Conservation (phyloP, 164 flowering plant genomes). For the Dillenia turbinata region DNA sequence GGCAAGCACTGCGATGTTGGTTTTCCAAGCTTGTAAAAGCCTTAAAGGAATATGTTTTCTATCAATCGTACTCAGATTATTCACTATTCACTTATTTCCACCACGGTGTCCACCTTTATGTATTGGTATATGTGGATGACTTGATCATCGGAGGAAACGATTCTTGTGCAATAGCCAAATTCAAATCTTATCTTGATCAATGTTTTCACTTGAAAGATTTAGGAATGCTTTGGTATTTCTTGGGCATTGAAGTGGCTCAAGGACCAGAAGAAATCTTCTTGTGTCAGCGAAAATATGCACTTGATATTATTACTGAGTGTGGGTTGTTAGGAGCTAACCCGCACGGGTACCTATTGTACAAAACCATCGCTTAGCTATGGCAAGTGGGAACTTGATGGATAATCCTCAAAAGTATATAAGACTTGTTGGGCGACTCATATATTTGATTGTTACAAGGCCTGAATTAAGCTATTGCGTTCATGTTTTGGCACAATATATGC, state of each 20-base stretch:
- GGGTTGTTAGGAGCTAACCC: not conserved
- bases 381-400: not conserved
- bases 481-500: not conserved
- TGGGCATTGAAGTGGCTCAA: conserved; percentile 1
- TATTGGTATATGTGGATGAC: conserved; percentile 2
- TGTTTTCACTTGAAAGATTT: conserved; percentile 1
- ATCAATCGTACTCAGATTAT: not conserved
- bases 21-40: not conserved
- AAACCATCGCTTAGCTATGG: not conserved
- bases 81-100: not conserved
- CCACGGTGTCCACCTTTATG: not conserved
- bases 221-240: not conserved
- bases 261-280: not conserved
- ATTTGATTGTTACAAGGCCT: not conserved
- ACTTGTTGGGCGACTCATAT: not conserved
- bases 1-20: not conserved
- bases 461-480: not conserved
- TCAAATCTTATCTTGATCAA: not conserved
- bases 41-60: not conserved
- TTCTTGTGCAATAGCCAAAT: too few species aligned
- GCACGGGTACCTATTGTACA: not conserved
- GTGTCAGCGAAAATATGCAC: not conserved
- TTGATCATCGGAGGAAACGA: not conserved
- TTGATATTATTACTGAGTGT: not conserved
- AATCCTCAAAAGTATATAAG: not conserved